These are phyloP conservation scores for Candida bentonensis DNA, from an alignment of 805 yeast species.

Conservation along the genomic window DNA sequence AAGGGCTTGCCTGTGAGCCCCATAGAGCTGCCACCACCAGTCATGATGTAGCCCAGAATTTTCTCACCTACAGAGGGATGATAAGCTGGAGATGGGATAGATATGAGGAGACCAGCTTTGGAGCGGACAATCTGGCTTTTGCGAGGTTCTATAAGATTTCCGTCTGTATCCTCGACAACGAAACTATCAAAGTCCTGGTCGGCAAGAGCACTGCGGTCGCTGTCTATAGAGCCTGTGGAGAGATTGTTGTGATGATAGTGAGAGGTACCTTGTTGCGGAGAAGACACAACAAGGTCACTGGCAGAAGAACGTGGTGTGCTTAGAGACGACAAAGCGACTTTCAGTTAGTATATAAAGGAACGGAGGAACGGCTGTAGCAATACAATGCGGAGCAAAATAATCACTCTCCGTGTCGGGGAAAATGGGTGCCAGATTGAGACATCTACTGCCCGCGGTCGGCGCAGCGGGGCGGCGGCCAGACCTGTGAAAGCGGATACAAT, in stretches of 20 bases:
- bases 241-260: too few relatives aligned
- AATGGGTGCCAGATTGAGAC: too few relatives aligned
- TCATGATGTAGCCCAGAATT: slow-evolving; percentile 12
- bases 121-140: neutral
- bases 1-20: slow-evolving; percentile 22
- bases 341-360: too few relatives aligned
- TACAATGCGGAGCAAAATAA: too few relatives aligned
- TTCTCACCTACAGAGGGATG: slow-evolving; percentile 12
- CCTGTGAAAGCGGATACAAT: too few relatives aligned
- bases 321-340: neutral
- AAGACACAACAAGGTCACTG: slow-evolving; percentile 2
- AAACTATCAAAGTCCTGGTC: neutral
- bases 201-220: neutral
- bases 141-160: neutral
- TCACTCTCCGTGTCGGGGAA: too few relatives aligned
- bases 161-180: neutral
- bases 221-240: too few relatives aligned
- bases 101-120: neutral
- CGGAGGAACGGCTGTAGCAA: too few relatives aligned
- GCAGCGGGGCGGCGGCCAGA: too few relatives aligned
- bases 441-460: too few relatives aligned
- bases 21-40: slow-evolving; percentile 9
- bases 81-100: slow-evolving; percentile 3
- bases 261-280: neutral
- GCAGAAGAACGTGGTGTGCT: slow-evolving; percentile 1